Conservation (phyloP, 2,329 filamentous ascomycete species). For the Sporothrix globosa region DNA sequence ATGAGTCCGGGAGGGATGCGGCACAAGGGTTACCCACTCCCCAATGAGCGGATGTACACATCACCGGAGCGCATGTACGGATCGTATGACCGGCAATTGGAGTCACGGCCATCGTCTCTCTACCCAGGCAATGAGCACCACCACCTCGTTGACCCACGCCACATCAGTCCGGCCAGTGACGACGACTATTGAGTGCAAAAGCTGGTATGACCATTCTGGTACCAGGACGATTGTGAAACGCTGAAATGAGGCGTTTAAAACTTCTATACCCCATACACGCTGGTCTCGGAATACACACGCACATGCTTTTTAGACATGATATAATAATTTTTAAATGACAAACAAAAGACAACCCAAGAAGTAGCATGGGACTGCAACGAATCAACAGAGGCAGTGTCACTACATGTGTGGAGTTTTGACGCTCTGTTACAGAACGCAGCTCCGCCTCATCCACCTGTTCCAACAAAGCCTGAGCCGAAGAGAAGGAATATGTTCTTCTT, state of each 20-base stretch:
- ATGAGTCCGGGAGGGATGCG: neutral
- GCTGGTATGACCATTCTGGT: neutral
- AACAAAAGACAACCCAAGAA: neutral
- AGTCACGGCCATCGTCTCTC: neutral
- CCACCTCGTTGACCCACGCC: slow-evolving; percentile 38
- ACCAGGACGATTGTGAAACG: neutral
- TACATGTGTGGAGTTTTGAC: neutral
- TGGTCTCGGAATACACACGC: neutral
- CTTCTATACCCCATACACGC: slow-evolving; percentile 3
- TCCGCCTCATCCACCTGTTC: slow-evolving; percentile 9
- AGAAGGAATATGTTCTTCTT: neutral
- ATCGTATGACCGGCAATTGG: neutral
- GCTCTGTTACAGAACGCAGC: slow-evolving; percentile 11
- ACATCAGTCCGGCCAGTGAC: slow-evolving; percentile 50
- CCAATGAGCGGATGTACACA: slow-evolving; percentile 16
- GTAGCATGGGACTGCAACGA: neutral
- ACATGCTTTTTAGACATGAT: neutral
- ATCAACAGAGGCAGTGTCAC: neutral
- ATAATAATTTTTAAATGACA: neutral
- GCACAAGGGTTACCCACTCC: slow-evolving; percentile 5
- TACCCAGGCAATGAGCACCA: slow-evolving; percentile 44
- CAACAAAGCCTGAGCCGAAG: neutral
- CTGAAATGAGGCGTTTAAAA: neutral
- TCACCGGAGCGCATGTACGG: slow-evolving; percentile 19
- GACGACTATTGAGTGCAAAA: slow-evolving; percentile 48